Conservation (phyloP, 148 eudicot genomes). For the Simmondsia chinensis region DNA sequence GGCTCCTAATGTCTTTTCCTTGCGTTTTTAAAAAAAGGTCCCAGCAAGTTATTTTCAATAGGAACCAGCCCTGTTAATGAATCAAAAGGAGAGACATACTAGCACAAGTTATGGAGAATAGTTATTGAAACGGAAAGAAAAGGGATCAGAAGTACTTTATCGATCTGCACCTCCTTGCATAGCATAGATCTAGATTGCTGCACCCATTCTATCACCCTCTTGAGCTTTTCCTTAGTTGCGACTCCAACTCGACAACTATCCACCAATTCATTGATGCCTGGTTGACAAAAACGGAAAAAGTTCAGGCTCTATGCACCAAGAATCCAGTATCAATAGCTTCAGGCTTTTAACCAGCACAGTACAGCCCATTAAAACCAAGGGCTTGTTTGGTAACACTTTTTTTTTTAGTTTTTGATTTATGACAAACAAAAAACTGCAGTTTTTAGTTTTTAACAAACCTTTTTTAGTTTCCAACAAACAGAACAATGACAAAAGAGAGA, state of each 20-base stretch:
- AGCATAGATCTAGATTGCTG: constrained; percentile 30
- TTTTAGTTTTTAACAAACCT: too few relatives aligned
- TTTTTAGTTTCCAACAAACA: too few relatives aligned
- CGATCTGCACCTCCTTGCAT: constrained; percentile 21
- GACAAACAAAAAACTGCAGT: too few relatives aligned
- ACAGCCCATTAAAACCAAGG: too few relatives aligned
- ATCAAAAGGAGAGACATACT: not conserved
- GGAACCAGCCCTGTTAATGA: too few relatives aligned
- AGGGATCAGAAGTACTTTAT: constrained; percentile 33
- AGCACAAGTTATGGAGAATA: not conserved
- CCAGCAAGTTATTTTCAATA: too few relatives aligned
- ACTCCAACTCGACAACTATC: constrained; percentile 34
- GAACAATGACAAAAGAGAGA: too few relatives aligned
- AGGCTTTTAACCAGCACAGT: too few relatives aligned
- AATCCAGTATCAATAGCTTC: not conserved
- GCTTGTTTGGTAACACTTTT: too few relatives aligned
- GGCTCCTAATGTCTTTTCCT: too few relatives aligned
- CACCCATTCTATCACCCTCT: constrained; percentile 64
- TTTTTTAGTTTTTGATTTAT: too few relatives aligned
- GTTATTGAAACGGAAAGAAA: not conserved
- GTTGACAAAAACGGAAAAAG: not conserved
- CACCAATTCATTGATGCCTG: constrained; percentile 46
- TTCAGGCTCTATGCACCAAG: not conserved
- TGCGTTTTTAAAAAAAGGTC: too few relatives aligned
- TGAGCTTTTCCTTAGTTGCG: constrained; percentile 54